Conservation (phyloP, 2,329 filamentous ascomycete species). For the Cryphonectria japonica region DNA sequence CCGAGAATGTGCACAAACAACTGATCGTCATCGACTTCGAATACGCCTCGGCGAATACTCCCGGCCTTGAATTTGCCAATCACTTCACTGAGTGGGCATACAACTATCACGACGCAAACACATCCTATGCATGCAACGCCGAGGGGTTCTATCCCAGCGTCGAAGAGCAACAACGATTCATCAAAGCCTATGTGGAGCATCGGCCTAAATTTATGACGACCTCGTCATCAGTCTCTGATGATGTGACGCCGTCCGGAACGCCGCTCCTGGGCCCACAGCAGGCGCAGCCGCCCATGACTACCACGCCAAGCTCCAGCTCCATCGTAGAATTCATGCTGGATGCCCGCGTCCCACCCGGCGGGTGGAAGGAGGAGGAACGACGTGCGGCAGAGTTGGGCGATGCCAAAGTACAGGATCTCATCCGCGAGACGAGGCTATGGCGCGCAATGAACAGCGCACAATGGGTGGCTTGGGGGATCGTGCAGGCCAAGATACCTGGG, state of each 20-base stretch:
- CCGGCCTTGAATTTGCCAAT: conserved; percentile 91
- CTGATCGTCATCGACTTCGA: conserved; percentile 98
- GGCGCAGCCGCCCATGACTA: conserved; percentile 39
- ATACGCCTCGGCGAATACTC: conserved; percentile 87
- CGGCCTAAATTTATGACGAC: conserved; percentile 60
- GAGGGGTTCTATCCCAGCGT: conserved; percentile 77
- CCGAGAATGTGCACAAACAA: conserved; percentile 93
- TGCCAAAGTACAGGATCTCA: conserved; percentile 67
- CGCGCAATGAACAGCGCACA: conserved; percentile 82
- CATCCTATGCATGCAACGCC: conserved; percentile 69
- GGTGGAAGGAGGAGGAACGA: conserved; percentile 64
- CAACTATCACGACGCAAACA: conserved; percentile 81
- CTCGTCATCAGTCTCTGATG: conserved; percentile 42
- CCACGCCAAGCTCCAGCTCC: conserved; percentile 48
- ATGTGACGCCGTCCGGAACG: conserved; percentile 49
- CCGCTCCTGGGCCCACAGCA: conserved; percentile 39
- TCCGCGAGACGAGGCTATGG: conserved; percentile 84
- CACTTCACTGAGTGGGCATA: conserved; percentile 99
- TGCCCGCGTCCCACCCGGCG: conserved; percentile 60
- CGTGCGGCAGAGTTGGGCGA: conserved; percentile 68
- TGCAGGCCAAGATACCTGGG: conserved; percentile 86
- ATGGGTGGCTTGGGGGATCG: conserved; percentile 96
- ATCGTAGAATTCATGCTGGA: conserved; percentile 82
- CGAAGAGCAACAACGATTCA: conserved; percentile 83
- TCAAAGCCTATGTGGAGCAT: conserved; percentile 86